Base-by-base conservation (phyloP, 352 stramenopile genomes). In the Phytophthora nicotianae region DNA sequence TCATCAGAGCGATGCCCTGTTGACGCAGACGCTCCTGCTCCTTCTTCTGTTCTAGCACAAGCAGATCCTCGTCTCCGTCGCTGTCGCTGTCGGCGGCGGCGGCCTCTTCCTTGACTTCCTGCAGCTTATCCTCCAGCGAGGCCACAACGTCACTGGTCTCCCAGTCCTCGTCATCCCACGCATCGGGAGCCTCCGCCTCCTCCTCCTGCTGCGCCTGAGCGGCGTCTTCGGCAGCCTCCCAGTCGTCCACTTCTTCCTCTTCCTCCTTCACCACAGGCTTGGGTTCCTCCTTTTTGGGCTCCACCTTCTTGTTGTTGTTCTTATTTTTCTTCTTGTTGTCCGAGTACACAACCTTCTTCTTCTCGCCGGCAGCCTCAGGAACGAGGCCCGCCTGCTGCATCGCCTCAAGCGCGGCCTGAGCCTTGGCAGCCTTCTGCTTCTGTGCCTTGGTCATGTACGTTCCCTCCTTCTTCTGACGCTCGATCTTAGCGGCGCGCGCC, bases 371-470 rank as follows among this genome's bases (percentile, higher is more conserved):
- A n/a, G 66, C 75, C 3, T 81, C 76, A 11, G 64, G 69, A 26
- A 97, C 79, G 47, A 98, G 89, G 32, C 95, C 95, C 5, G 93
- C 91, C 35, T 92, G 89, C 64, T 95, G 84, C 95, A 99, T 96
- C 11, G 90, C 89, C 65, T 98, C 88, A 16, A 98, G 69, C 32
- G 93, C 81, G 11, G 90, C 88, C 68, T 98, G 81, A 16, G 93
- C 90, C 51, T 90, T 79, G 45, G 80, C 81, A 0, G 86, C 89
- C 79, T 98, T 98, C 58, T 97, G 81, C 72, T 98, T 99, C 76
- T 99, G 95, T 35, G 92, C 93, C 79, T 99, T 99, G n/a, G 97
- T 99, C 95, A 98, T 99, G 84, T 99, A 99, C 48, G 95, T 99
- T 49, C 97, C 97, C 49, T 98, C 94, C 50, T 90, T 91, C 76